Evolutionary conservation across 768 basidiomycete species (phyloP), one percentile per base, ranked within the genome.

Genomic region (Coprinopsis cinerea): DNA sequence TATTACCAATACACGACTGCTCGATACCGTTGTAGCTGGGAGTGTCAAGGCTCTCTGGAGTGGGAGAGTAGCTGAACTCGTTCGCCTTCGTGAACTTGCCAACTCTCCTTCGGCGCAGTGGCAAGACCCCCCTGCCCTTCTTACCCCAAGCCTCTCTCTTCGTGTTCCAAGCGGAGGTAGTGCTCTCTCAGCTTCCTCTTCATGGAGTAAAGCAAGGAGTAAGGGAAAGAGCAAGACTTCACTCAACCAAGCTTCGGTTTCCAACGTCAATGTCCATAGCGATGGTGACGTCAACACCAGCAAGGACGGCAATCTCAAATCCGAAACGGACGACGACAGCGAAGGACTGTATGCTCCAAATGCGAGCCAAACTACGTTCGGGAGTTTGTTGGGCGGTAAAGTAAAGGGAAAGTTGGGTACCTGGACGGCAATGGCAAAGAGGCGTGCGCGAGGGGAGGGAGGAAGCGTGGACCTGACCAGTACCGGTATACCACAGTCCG

Each of bases 31-130:
- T 20, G 63, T 76, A 10, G 71, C 56, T 15, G 62, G 64, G 6
- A 71, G 68, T 39, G 61, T 74, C 10, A 62, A 65, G 32, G 70
- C 68, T 2, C 59, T 78, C 25, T 78, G 76, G 76, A 69, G 67
- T 36, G 75, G 75, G 2, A 66, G 68, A 30, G 65, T 74, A 2
- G 53, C 55, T 40, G 66, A 64, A 24, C 55, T 75, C 5, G 61
- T 71, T 22, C 59, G 28, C 22, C 32, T 40, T 17, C 50, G 5
- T n/a, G 35, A 40, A 46, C 13, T 13, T 26, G 27, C 36, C 34
- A 41, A 37, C 50, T 28, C 25, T 23, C 22, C 42, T 35, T 22
- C 41, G 43, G 39, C 15, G n/a, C n/a, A n/a, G n/a, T n/a, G n/a
- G n/a, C n/a, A n/a, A n/a, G n/a, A n/a, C n/a, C n/a, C n/a, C 17